Base-by-base conservation (phyloP, 2,329 filamentous ascomycete species). In the Claviceps monticola region DNA sequence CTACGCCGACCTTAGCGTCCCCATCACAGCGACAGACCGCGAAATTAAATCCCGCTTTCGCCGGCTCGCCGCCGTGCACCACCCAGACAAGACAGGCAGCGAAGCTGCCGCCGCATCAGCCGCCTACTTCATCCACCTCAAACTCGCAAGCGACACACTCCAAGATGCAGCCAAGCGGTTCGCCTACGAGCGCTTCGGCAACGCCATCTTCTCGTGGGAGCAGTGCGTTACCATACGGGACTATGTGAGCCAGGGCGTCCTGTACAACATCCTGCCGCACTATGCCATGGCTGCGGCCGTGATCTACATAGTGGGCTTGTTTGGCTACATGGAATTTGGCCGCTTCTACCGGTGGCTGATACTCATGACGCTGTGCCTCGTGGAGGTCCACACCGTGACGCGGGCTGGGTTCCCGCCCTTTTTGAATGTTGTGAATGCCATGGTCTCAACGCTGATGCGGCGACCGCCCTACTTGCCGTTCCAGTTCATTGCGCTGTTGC, bases 171-270 rank as follows among this genome's bases (percentile, higher is more conserved):
- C 80, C 0, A 82, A 79, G 61, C 78, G 88, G 52, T 95, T 93
- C 64, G 89, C 88, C 7, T 96, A 96, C 68, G 88, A 95, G 64
- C 82, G 88, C 47, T 89, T 95, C 64, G 90, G 90, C 0, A 83
- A 87, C 0, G 79, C 80, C 29, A 75, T 90, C 19, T 66, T 84
- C 13, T 64, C 66, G 8, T 91, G 84, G 83, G 71, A 76, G 56
- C 73, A 78, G 56, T 84, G 81, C 68, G 70, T 75, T 50, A 87
- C 84, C 0, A 70, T 86, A 52, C 76, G 77, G 54, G 90, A 95
- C 64, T 95, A 79, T 64, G 72, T 94, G 47, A 71, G 77, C 50
- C 72, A 75, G 14, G 89, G 87, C 51, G 69, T 71, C 51, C 54
- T 87, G n/a, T 75, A 77, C 56, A 65, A 66, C 11, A 70, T 82